Evolutionary conservation across 108 stramenopile genomes (phyloP), one percentile per base, ranked within the genome.

Genomic region (Conticribra weissflogii): DNA sequence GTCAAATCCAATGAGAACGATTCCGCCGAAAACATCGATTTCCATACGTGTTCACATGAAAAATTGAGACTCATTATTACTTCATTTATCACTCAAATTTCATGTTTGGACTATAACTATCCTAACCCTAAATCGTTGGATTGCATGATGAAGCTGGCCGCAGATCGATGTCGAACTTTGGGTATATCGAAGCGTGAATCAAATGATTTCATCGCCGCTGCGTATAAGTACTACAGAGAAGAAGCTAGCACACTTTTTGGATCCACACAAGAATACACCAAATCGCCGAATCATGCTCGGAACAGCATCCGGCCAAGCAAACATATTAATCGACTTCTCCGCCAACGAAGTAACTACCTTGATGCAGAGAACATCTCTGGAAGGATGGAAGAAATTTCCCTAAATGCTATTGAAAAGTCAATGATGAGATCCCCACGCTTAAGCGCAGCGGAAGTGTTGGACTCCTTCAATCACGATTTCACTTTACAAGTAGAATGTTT

Each of bases 81-180:
- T 3, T 69, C 72, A 14, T 93, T 80, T 67, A 32, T 89, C 5
- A 80, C 76, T 21, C 59, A 84, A 30, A 63, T 84, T 18, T 72
- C 88, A 0, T 88, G 75, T 55, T 83, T 90, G 34, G 91, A 93
- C 63, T 60, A 86, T 12, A 66, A 75, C 18, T 70, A 77, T 17
- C 81, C 88, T 7, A 81, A 82, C 50, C 74, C 84, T 73, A 79
- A 87, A 61, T 83, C 82, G 31, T 55, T 88, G 4, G 75, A 76
- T 16, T 85, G 84, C 23, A 84, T 86, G 30, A 71, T 80, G 67
- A 81, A 74, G 65, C 54, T 93, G 46, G 84, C 84, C 47, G 68
- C 81, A 12, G 87, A 87, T 32, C 71, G 82, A 21, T 65, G 86
- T 36, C 33, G 68, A 29, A 85, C 75, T 25, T 51, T 87, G 1